Percentiles rank a stretch among this genome's conserved stretches.
Conservation (phyloP, 352 stramenopile genomes). For the Globisporangium echinulatum region DNA sequence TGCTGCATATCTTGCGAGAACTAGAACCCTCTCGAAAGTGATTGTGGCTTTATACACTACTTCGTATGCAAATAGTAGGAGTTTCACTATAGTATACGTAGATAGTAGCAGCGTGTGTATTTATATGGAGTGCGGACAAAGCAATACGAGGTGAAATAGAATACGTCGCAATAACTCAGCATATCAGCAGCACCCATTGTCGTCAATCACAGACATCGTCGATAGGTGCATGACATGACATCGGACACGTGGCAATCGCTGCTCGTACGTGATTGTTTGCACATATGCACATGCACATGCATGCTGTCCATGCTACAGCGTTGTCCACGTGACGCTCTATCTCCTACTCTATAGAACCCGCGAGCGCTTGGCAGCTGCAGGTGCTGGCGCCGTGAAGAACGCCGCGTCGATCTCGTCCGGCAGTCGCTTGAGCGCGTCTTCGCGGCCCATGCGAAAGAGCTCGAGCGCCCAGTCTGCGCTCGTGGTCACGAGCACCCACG, state of each 20-base stretch:
- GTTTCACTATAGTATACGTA: background rate
- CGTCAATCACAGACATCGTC: too few relatives aligned
- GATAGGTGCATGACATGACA: too few relatives aligned
- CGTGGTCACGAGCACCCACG: constrained; percentile 73
- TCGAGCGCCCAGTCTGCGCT: constrained; percentile 67
- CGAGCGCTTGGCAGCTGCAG: constrained; percentile 3
- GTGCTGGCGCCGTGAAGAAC: constrained; percentile 9
- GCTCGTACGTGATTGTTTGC: too few relatives aligned
- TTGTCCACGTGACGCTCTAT: too few relatives aligned
- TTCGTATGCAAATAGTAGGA: background rate
- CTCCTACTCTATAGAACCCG: background rate
- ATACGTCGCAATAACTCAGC: too few relatives aligned
- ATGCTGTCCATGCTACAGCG: background rate
- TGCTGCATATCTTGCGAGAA: background rate
- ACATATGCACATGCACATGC: background rate
- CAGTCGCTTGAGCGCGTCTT: constrained; percentile 63
- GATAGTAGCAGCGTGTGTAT: too few relatives aligned
- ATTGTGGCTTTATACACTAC: background rate
- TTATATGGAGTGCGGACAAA: too few relatives aligned
- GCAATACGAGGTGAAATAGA: too few relatives aligned
- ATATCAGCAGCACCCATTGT: too few relatives aligned
- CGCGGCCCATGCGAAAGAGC: constrained; percentile 70
- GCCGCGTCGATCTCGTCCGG: constrained; percentile 42
- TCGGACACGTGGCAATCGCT: too few relatives aligned
- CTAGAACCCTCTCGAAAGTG: background rate